Percentiles rank a stretch among this genome's conserved stretches.
Conservation (phyloP, 2,329 filamentous ascomycete species). For the Epichloe coenophiala region DNA sequence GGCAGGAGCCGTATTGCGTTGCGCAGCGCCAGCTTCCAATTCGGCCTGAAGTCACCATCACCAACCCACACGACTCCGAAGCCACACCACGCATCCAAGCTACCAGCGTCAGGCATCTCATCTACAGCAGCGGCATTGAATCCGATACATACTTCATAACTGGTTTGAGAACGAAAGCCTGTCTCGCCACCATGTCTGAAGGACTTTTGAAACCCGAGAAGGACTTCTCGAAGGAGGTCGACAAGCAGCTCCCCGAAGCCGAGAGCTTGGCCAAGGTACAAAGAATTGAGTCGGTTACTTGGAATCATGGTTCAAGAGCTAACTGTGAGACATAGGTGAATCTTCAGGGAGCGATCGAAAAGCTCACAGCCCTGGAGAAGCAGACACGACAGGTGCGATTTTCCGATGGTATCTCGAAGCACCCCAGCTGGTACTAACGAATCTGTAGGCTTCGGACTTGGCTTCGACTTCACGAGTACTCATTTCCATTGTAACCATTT, state of each 20-base stretch:
- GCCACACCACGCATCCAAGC: not conserved
- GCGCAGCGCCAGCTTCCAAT: not conserved
- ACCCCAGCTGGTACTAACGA: constrained; percentile 8
- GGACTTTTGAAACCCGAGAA: constrained; percentile 84
- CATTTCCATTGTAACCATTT: constrained; percentile 80
- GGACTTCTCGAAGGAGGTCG: constrained; percentile 95
- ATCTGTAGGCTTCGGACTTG: constrained; percentile 74
- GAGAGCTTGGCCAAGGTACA: constrained; percentile 74
- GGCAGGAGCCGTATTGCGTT: constrained; percentile 26
- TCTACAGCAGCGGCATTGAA: not conserved
- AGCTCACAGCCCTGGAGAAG: constrained; percentile 84
- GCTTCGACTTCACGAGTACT: constrained; percentile 85
- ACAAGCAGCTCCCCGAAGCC: constrained; percentile 80
- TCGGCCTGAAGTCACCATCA: constrained; percentile 13
- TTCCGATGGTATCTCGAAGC: constrained; percentile 6
- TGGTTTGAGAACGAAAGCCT: not conserved
- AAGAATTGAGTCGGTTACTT: too few relatives aligned
- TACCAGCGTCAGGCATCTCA: not conserved
- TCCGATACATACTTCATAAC: not conserved
- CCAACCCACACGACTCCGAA: constrained; percentile 1
- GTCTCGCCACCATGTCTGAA: constrained; percentile 54
- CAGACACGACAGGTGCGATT: constrained; percentile 77
- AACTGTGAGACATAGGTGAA: constrained; percentile 42
- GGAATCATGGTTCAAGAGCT: constrained; percentile 20
- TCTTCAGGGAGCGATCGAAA: constrained; percentile 80